Evolutionary conservation across 345 rosid genomes (phyloP).

Genomic region (Acer negundo): DNA sequence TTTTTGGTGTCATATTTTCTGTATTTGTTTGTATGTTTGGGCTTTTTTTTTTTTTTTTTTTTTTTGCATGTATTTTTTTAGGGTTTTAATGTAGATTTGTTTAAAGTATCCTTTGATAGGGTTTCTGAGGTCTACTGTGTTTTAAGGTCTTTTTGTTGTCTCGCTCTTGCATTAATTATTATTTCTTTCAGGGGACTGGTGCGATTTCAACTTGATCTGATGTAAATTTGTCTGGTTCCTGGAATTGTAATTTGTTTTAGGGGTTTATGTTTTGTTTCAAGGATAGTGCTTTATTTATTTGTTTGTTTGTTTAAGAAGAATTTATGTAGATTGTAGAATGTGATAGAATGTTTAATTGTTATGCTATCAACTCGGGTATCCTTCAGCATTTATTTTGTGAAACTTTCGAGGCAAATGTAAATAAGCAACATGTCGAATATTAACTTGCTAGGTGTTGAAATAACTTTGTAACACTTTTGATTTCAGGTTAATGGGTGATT

Average conservation of each 20-base stretch:
- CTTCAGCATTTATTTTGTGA: not conserved
- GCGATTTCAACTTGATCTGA: not conserved
- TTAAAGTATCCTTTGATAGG: not conserved
- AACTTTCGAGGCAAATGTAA: not conserved
- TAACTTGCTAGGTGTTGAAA: not conserved
- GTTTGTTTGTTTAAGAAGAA: not conserved
- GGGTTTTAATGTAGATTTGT: not conserved
- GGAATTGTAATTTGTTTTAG: not conserved
- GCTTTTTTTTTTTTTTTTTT: not conserved
- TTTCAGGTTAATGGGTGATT: slow-evolving; percentile 11
- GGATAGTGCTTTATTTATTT: not conserved
- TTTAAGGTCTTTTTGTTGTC: not conserved
- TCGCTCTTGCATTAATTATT: no score
- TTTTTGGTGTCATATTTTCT: not conserved
- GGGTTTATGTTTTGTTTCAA: not conserved
- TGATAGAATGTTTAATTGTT: not conserved
- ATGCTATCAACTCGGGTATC: no score
- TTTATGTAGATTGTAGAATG: not conserved
- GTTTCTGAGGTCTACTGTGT: not conserved
- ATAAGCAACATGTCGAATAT: not conserved
- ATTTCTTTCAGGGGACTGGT: no score
- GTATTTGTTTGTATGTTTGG: no score
- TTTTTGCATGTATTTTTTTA: not conserved
- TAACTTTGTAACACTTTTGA: not conserved
- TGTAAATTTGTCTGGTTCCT: not conserved